Conservation (phyloP, 2,329 filamentous ascomycete species). For the Dendryphion nanum region DNA sequence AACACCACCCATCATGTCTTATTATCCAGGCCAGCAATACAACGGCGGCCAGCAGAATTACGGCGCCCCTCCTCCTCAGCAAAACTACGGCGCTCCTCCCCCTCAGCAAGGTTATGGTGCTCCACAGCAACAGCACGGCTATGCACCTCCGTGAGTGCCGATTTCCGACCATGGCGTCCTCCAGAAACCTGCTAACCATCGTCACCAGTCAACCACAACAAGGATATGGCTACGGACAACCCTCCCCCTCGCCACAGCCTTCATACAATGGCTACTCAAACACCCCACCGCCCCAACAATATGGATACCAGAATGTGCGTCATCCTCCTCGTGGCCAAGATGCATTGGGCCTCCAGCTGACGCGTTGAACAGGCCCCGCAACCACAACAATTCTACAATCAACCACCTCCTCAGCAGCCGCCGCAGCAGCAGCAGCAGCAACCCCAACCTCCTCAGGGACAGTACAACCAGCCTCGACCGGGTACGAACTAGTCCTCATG, state of each 20-base stretch:
- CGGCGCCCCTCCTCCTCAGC: constrained; percentile 39
- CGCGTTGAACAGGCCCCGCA: constrained; percentile 26
- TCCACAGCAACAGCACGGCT: constrained; percentile 26
- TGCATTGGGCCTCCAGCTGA: constrained; percentile 12
- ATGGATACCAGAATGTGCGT: constrained; percentile 43
- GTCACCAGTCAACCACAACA: constrained; percentile 31
- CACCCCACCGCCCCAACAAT: constrained; percentile 44
- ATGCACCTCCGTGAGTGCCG: constrained; percentile 19
- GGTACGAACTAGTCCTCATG: too few relatives aligned
- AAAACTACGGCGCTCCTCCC: constrained; percentile 29
- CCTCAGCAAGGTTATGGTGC: constrained; percentile 18
- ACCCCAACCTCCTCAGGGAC: too few relatives aligned
- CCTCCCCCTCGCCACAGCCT: constrained; percentile 39
- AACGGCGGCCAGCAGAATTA: constrained; percentile 39
- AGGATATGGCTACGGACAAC: constrained; percentile 32
- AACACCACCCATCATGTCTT: constrained; percentile 34
- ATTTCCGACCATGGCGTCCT: not conserved
- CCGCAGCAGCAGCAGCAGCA: constrained; percentile 38
- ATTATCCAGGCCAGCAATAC: constrained; percentile 43
- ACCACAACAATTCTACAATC: constrained; percentile 40
- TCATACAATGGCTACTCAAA: constrained; percentile 37
- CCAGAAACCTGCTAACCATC: constrained; percentile 2
- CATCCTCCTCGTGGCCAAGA: not conserved
- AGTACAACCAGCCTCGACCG: too few relatives aligned
- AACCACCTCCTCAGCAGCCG: constrained; percentile 63